Evolutionary conservation across 2,329 filamentous ascomycete species (phyloP), one percentile per base, ranked within the genome.

Genomic region (Fonsecaea pugnacius): DNA sequence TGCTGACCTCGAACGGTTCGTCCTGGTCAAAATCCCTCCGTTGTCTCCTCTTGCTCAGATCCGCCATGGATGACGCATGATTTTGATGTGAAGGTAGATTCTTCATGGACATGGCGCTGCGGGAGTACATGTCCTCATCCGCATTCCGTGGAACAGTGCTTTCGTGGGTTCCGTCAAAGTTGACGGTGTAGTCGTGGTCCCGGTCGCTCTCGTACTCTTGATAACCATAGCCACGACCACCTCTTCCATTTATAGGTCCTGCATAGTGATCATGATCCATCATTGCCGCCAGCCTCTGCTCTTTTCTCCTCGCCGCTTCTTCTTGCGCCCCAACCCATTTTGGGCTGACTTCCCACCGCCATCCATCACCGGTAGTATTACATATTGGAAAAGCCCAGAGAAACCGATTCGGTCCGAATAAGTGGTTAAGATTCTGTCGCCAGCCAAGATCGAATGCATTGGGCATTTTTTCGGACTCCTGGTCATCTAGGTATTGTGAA

Each of bases 371-470:
- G 0, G 87, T 91, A 1, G 92, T 96, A 73, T 90, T 98, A 76
- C 85, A 87, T 52, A 98, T 80, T 0, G 95, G 95, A 1, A 98
- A 66, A 32, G 83, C 79, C 94, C 95, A 98, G 8, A 95, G 80
- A 30, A 85, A 77, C 1, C 87, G 88, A 0, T 81, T 85, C 0
- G 86, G 85, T 0, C 95, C 95, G 69, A 99, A 92, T 2, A 99
- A 84, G 74, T 96, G 91, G 0, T 79, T 74, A 4, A 98, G 76
- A 75, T 99, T 99, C 48, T 84, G 85, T 63, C 85, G 87, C 84
- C 89, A 89, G 64, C 95, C 95, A 1, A 96, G 86, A 72, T 99
- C 91, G 73, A 99, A 99, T 2, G 93, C 95, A 73, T 95, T 93
- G 1, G 95, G 95, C 30, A 99, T 84, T 74, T 91, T 92, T 71